Conservation (phyloP, 2,329 filamentous ascomycete species). For the Exophiala aquamarina region DNA sequence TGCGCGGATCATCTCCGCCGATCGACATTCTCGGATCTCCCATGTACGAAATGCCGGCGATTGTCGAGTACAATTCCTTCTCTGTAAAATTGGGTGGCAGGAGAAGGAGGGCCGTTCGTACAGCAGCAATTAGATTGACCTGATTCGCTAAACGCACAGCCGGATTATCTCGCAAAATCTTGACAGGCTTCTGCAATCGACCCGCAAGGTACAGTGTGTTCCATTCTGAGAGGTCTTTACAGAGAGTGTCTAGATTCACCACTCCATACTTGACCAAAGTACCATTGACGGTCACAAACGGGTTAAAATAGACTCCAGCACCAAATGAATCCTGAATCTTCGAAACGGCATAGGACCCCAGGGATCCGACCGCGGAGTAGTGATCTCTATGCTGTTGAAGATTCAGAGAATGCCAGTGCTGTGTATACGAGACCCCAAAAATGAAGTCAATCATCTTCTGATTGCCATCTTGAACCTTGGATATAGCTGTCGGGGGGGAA, state of each 20-base stretch:
- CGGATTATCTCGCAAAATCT: slow-evolving; percentile 92
- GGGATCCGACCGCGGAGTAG: slow-evolving; percentile 79
- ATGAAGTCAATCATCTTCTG: slow-evolving; percentile 99
- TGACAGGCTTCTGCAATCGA: slow-evolving; percentile 93
- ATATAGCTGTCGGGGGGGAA: slow-evolving; percentile 74
- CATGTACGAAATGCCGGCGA: slow-evolving; percentile 88
- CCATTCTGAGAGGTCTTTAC: slow-evolving; percentile 84
- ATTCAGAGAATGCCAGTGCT: slow-evolving; percentile 97
- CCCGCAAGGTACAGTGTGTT: slow-evolving; percentile 95
- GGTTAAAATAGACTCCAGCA: slow-evolving; percentile 96
- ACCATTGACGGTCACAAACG: slow-evolving; percentile 90
- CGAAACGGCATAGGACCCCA: slow-evolving; percentile 83
- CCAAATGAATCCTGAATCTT: slow-evolving; percentile 84
- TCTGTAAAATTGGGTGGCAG: slow-evolving; percentile 84
- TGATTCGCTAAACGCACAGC: slow-evolving; percentile 92
- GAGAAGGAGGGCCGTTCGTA: slow-evolving; percentile 84
- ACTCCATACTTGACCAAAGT: slow-evolving; percentile 98
- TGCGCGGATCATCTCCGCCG: slow-evolving; percentile 84
- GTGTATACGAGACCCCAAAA: slow-evolving; percentile 88
- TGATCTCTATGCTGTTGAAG: slow-evolving; percentile 84
- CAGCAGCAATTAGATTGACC: slow-evolving; percentile 87
- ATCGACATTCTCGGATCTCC: slow-evolving; percentile 95
- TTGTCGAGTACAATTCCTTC: slow-evolving; percentile 82
- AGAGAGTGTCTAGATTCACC: slow-evolving; percentile 87
- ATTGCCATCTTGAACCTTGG: slow-evolving; percentile 79